Conservation (phyloP, 139 green algal species). For the Yamagishiella unicocca region DNA sequence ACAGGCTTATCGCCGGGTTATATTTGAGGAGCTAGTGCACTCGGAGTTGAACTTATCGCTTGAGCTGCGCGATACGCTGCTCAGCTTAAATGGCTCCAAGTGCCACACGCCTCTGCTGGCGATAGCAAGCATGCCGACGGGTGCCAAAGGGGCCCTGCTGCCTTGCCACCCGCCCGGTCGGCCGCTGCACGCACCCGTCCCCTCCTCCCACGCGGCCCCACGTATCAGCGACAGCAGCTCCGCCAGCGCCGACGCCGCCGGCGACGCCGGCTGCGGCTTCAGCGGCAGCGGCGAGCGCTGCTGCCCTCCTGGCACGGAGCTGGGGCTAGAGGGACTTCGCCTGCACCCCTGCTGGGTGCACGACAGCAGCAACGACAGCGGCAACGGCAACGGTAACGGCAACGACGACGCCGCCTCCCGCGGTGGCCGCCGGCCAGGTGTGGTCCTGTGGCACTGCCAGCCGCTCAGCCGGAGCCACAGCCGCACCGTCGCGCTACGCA, state of each 20-base stretch:
- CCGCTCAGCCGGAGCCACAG: background rate
- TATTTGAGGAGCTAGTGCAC: background rate
- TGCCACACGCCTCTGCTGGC: background rate
- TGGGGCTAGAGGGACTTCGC: conserved; percentile 18
- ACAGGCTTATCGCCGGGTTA: background rate
- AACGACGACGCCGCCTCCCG: background rate
- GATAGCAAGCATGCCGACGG: background rate
- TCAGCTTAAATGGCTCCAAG: background rate
- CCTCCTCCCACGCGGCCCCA: too few relatives aligned
- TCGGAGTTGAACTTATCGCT: background rate
- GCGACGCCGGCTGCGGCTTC: background rate
- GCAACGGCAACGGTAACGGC: background rate
- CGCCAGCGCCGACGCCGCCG: background rate
- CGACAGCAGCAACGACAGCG: background rate
- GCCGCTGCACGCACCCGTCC: too few relatives aligned
- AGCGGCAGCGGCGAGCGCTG: background rate
- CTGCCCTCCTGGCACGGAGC: too few relatives aligned
- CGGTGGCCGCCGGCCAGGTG: background rate
- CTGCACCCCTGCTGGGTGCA: conserved; percentile 13
- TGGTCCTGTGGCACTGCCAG: conserved; percentile 23
- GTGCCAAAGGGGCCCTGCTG: too few relatives aligned
- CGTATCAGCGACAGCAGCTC: background rate
- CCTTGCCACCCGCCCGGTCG: too few relatives aligned
- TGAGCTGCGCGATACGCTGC: background rate
- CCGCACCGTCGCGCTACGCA: background rate